Evolutionary conservation across 1,139 yeast species (phyloP), one percentile per base, ranked within the genome.

Genomic region (Meyerozyma smithsonii): DNA sequence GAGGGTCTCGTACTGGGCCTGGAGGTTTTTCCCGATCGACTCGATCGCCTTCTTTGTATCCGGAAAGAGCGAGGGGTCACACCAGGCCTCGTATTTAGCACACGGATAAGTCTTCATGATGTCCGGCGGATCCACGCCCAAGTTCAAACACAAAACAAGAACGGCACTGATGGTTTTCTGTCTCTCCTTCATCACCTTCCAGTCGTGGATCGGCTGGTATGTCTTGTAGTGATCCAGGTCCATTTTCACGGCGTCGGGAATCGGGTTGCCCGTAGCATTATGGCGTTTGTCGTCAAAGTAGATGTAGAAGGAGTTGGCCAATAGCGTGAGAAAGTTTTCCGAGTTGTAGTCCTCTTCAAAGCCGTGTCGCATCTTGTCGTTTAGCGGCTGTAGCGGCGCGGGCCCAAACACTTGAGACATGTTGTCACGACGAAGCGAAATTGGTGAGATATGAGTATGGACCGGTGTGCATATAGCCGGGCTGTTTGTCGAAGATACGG

Each of bases 41-140:
- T 90, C 97, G 36, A 92, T 77, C 21, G 97, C 97, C 61, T 88
- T 87, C 59, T 89, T 89, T 0, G 95, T 81, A 54, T 89, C 97
- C 30, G 84, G 79, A 51, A 79, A 84, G n/a, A 79, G 70, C 21
- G 84, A 68, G 0, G 97, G 97, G 57, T 92, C 96, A 23, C 92
- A 80, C 90, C 97, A 90, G 1, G 97, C 86, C 63, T 94, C 98
- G 35, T 83, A 65, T 52, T 85, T 82, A 1, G 98, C 96, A 55
- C 96, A 87, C 1, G 97, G 97, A 47, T 86, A 90, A 0, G 97
- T 89, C 59, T 89, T 88, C 62, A 87, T 80, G 28, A 90, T 81
- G 61, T 94, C 98, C 1, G 99, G 98, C 3, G 99, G 98, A 50
- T 92, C 97, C 3, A 92, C 97, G 4, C 98, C 97, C 37, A 92